phyloP scores from a whole-genome alignment of 768 basidiomycete genomes.

The Podaxis rugospora region DNA sequence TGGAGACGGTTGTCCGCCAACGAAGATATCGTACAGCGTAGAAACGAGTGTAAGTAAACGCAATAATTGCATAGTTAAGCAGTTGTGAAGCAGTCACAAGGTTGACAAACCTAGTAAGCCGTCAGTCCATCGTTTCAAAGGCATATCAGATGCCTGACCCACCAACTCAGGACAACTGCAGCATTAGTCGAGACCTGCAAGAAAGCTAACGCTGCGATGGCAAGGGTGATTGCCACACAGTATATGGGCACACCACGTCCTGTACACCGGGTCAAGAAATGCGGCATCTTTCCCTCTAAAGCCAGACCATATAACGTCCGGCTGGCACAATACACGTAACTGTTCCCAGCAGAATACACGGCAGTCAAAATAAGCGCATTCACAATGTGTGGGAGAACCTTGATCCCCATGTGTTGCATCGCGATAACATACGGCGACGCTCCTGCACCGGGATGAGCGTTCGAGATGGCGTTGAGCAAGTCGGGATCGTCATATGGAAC shows the following conservation, averaged over 20 bases:
- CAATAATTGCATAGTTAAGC: constrained; percentile 43
- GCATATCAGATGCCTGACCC: constrained; percentile 16
- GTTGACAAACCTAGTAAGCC: constrained; percentile 37
- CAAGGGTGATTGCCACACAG: constrained; percentile 41
- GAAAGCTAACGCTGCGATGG: constrained; percentile 37
- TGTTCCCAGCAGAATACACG: constrained; percentile 71
- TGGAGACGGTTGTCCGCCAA: background rate
- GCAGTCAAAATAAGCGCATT: constrained; percentile 67
- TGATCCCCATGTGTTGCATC: constrained; percentile 65
- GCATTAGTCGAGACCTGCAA: constrained; percentile 46
- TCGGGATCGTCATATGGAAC: constrained; percentile 67
- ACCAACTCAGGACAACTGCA: constrained; percentile 46
- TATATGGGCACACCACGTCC: constrained; percentile 53
- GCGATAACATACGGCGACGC: constrained; percentile 85
- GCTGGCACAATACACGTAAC: constrained; percentile 59
- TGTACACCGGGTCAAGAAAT: constrained; percentile 48
- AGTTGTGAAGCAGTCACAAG: constrained; percentile 46
- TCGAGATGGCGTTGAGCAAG: constrained; percentile 47
- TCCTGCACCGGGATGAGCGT: constrained; percentile 53
- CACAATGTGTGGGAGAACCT: constrained; percentile 61
- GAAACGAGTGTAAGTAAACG: constrained; percentile 46
- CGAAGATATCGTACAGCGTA: constrained; percentile 28
- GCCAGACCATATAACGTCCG: constrained; percentile 52
- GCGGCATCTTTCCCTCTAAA: constrained; percentile 56
- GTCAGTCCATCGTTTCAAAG: background rate